Base-by-base conservation (phyloP, 148 eudicot species). In the Dysphania ambrosioides region DNA sequence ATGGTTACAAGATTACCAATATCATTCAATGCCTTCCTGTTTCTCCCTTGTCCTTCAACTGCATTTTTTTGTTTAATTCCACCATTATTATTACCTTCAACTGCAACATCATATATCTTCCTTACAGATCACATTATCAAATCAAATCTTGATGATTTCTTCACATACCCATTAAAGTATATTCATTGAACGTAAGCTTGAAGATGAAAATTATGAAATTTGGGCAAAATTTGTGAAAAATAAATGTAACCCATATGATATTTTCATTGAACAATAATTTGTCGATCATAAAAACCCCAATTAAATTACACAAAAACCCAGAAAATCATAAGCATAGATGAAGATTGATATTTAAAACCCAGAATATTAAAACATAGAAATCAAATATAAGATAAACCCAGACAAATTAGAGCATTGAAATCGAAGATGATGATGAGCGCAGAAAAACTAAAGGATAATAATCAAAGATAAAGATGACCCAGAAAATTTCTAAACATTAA, bases 1-100 rank as follows among this genome's bases (percentile, higher is more conserved):
- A 51, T 70, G 15, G 55, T 57, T 0, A 68, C 90, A 18, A 90
- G 67, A 80, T 93, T 93, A 34, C 97, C 91, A 31, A 93, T 90
- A 65, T 90, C 97, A 77, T 85, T 59, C 29, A 93, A 85, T 26
- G 79, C 93, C 21, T 88, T 85, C 44, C 93, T 80, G 70, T 82
- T 88, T 77, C 86, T 85, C 11, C 75, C 88, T 42, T 63, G 73
- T 31, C 82, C 88, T 18, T 77, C 91, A 13, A 36, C 86, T 72
- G 76, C 76, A 66, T 85, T 89, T 87, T 93, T 93, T 72, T 81
- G 84, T 70, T 90, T 91, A 5, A 72, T 72, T 19, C 82, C 88
- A 6, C 76, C 88, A 75, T 80, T 16, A 47, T 47, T 64, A 63
- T 42, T 74, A 8, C 75, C 82, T 41, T 83, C 87, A n/a, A 79